phyloP scores from a whole-genome alignment of 306 rosid species.

The Rosa multiflora region DNA sequence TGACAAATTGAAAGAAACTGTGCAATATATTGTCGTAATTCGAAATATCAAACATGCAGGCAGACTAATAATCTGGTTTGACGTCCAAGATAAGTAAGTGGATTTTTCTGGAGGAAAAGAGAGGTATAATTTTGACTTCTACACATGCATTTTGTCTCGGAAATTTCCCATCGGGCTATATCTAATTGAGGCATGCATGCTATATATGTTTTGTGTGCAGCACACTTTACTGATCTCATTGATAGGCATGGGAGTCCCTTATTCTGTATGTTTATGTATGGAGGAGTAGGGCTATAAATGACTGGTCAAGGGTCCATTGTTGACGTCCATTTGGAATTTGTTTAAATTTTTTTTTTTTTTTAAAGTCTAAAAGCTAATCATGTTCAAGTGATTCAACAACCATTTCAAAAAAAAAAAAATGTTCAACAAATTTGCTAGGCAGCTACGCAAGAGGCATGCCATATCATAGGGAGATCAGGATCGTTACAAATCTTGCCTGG shows the following conservation, averaged over 20 bases:
- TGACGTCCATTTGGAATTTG: background rate
- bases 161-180: background rate
- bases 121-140: too few species aligned
- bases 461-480: background rate
- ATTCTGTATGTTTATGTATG: background rate
- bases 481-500: background rate
- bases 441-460: background rate
- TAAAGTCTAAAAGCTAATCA: background rate
- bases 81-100: too few species aligned
- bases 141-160: background rate
- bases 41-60: too few species aligned
- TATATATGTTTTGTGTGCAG: background rate
- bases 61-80: too few species aligned
- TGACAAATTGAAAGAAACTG: background rate
- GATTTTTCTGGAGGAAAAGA: background rate
- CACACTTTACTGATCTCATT: background rate
- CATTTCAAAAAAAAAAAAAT: background rate
- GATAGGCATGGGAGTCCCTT: background rate
- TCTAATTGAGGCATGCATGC: background rate
- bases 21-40: background rate
- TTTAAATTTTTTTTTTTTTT: background rate
- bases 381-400: too few species aligned
- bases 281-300: background rate
- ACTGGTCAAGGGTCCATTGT: background rate
- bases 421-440: background rate